A percentile compares a stretch with the other conserved stretches of the same genome.
Evolutionary conservation across 1,139 yeast genomes (phyloP).

Genomic region (Candida neerlandica): DNA sequence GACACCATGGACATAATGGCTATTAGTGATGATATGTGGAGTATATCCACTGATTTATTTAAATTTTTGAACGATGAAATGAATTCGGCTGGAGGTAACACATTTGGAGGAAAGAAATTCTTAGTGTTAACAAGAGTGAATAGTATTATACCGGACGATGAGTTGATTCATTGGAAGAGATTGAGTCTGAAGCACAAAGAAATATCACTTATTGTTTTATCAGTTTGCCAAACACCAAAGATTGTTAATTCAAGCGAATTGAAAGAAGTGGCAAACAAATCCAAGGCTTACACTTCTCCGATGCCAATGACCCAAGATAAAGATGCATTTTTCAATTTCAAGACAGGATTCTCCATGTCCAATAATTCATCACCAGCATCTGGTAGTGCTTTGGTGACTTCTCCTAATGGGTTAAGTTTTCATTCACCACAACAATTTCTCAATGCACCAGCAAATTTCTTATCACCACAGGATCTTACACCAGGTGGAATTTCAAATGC

Average conservation of each 20-base stretch:
- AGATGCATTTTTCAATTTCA: constrained; percentile 21
- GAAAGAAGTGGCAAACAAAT: constrained; percentile 1
- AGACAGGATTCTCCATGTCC: constrained; percentile 21
- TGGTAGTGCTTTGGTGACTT: constrained; percentile 33
- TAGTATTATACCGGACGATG: constrained; percentile 78
- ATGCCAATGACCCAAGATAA: constrained; percentile 10
- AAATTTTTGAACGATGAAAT: constrained; percentile 38
- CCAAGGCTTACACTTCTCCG: not conserved
- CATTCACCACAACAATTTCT: constrained; percentile 46
- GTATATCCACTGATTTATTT: constrained; percentile 40
- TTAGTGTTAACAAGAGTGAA: constrained; percentile 69
- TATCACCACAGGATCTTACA: constrained; percentile 34
- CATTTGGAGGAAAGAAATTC: constrained; percentile 57
- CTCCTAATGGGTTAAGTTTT: constrained; percentile 36
- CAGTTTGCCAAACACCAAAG: constrained; percentile 68
- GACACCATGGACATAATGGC: constrained; percentile 33
- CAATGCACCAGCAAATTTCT: constrained; percentile 35
- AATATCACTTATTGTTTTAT: constrained; percentile 69
- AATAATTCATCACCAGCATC: constrained; percentile 28
- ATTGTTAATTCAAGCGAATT: constrained; percentile 38
- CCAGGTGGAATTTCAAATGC: constrained; percentile 10
- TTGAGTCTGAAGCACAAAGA: constrained; percentile 62
- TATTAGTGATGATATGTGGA: constrained; percentile 45
- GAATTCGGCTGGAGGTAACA: constrained; percentile 27
- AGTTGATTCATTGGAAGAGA: constrained; percentile 74